Evolutionary conservation across 2,329 filamentous ascomycete species (phyloP).

Genomic region (Hypoxylon sp.): DNA sequence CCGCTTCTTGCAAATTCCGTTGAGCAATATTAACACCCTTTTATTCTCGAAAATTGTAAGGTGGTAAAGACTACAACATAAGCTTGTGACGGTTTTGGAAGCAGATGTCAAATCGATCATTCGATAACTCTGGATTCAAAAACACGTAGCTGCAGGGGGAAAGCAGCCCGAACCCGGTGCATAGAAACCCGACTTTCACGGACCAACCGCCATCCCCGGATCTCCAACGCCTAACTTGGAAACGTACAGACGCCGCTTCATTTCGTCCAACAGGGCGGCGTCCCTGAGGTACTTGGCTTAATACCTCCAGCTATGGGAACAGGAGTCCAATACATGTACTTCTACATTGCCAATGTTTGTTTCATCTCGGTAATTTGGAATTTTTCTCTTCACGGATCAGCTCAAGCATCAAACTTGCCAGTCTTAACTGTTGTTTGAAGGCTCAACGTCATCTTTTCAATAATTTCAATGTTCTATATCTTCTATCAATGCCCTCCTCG

Average conservation of each 20-base stretch:
- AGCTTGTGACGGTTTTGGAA: slow-evolving; percentile 16
- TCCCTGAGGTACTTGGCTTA: neutral
- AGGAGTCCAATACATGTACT: neutral
- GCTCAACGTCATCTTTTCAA: neutral
- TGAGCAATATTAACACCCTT: neutral
- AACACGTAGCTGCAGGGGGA: slow-evolving; percentile 26
- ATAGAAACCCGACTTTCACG: slow-evolving; percentile 34
- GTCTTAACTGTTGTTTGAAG: neutral
- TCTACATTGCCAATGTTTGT: slow-evolving; percentile 15
- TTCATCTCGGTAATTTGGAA: slow-evolving; percentile 25
- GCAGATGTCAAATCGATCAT: slow-evolving; percentile 28
- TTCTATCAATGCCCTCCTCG: neutral
- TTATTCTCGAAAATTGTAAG: neutral
- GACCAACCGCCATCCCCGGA: slow-evolving; percentile 39
- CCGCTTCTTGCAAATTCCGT: neutral
- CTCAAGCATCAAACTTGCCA: slow-evolving; percentile 17
- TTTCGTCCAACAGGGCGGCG: neutral
- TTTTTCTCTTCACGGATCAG: slow-evolving; percentile 25
- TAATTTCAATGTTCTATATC: neutral
- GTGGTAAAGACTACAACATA: neutral
- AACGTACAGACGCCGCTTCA: slow-evolving; percentile 1
- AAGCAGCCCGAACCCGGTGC: slow-evolving; percentile 31
- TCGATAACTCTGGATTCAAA: slow-evolving; percentile 15
- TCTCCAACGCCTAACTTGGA: slow-evolving; percentile 32
- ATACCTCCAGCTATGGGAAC: neutral